Evolutionary conservation across 163 green algal genomes (phyloP).

Genomic region (Scenedesmus sp.): DNA sequence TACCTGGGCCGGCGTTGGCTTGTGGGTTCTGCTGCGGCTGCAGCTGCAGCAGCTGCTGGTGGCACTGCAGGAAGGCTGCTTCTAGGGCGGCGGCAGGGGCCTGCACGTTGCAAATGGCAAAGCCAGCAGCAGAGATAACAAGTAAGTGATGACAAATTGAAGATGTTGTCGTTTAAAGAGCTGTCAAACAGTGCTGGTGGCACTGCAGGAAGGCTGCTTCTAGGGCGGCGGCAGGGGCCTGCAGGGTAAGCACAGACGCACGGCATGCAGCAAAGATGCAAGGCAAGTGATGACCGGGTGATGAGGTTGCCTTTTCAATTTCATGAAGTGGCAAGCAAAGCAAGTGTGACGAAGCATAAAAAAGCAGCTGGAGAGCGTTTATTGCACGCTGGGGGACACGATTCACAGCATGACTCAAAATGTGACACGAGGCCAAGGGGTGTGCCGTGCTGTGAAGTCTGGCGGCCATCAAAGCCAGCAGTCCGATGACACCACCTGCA

Average conservation of each 20-base stretch:
- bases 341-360: no score
- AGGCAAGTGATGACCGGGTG: background rate
- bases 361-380: no score
- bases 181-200: slow-evolving; percentile 8
- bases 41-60: slow-evolving; percentile 32
- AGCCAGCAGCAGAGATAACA: background rate
- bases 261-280: background rate
- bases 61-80: slow-evolving; percentile 27
- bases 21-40: slow-evolving; percentile 3
- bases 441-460: no score
- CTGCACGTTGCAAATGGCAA: background rate
- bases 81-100: background rate
- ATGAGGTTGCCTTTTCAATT: background rate
- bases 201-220: slow-evolving; percentile 25
- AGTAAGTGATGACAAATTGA: background rate
- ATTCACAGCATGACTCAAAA: no score
- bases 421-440: no score
- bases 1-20: background rate
- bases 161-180: background rate
- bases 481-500: no score
- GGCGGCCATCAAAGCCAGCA: no score
- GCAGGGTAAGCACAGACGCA: background rate
- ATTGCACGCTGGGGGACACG: no score
- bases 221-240: background rate
- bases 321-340: no score